Evolutionary conservation across 306 rosid genomes (phyloP).

Genomic region (Vigna hirtella): DNA sequence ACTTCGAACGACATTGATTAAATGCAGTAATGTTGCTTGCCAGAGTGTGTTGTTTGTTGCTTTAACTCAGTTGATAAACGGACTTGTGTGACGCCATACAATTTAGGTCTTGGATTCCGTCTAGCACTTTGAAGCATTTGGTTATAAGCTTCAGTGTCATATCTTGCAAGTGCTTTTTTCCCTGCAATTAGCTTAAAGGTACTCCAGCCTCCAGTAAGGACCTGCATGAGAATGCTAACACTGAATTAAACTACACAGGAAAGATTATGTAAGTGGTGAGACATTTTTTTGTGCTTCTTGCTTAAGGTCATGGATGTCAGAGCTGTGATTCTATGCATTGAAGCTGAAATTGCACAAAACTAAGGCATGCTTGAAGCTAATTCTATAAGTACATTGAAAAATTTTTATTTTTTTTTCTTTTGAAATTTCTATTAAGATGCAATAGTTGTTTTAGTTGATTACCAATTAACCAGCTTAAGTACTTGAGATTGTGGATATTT

Average conservation of each 20-base stretch:
- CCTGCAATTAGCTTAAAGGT: constrained; percentile 23
- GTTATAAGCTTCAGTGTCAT: constrained; percentile 61
- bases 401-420: neutral
- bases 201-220: constrained; percentile 75
- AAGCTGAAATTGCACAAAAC: constrained; percentile 89
- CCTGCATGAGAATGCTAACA: constrained; percentile 47
- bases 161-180: constrained; percentile 52
- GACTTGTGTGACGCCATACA: constrained; percentile 62
- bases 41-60: constrained; percentile 49
- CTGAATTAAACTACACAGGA: no score
- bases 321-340: constrained; percentile 65
- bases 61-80: constrained; percentile 62
- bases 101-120: constrained; percentile 72
- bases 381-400: neutral
- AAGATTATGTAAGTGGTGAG: constrained; percentile 37
- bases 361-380: constrained; percentile 60
- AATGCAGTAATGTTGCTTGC: constrained; percentile 47
- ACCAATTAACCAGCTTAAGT: constrained; percentile 64
- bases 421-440: neutral
- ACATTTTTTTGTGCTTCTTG: constrained; percentile 71
- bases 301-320: constrained; percentile 52
- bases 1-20: neutral
- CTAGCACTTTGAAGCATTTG: constrained; percentile 84
- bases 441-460: neutral
- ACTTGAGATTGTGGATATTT: constrained; percentile 83